Base-by-base conservation (phyloP, 2,329 filamentous ascomycete species). In the Neonectria neomacrospora region DNA sequence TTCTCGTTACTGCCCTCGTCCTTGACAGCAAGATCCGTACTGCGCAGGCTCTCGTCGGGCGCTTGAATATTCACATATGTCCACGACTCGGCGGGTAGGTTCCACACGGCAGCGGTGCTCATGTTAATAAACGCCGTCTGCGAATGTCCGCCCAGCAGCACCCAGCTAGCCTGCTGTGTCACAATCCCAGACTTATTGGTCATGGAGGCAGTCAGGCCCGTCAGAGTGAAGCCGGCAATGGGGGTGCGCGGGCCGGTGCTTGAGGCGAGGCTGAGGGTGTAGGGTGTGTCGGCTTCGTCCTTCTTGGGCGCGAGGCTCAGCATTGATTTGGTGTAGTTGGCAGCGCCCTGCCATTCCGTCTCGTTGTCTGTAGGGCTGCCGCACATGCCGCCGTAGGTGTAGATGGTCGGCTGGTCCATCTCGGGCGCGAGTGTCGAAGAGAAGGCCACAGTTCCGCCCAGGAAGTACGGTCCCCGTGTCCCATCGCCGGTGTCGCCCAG, bases 341-440 rank as follows among this genome's bases (percentile, higher is more conserved):
- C 93, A 10, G 83, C 77, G 2, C 86, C 85, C 65, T 92, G 87
- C 90, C 93, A 94, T 18, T 79, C 77, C 1, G 77, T 73, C 1
- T 74, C 70, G 30, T 82, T 73, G 18, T 80, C 77, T n/a, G 77
- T 74, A 8, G 76, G 74, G 3, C 69, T 68, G 3, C 91, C 90
- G 73, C 95, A 98, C 93, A 97, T 97, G 69, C 95, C 95, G 37
- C 94, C 95, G 77, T 97, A 97, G 7, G 90, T 81, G 74, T 94
- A 97, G 20, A 91, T 79, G 11, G 82, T 82, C 0, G 87, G 85
- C 45, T 83, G 79, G 10, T 85, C 84, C 63, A 85, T 80, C 28
- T 79, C 75, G 0, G 85, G 87, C 39, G 82, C 83, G 50, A 87
- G 80, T 37, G 82, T 85, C 32, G 83, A 84, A 20, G 92, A 90